Percentiles rank a stretch among this genome's conserved stretches.
Evolutionary conservation across 2,329 filamentous ascomycete species (phyloP).

Genomic region (Geosmithia flava): DNA sequence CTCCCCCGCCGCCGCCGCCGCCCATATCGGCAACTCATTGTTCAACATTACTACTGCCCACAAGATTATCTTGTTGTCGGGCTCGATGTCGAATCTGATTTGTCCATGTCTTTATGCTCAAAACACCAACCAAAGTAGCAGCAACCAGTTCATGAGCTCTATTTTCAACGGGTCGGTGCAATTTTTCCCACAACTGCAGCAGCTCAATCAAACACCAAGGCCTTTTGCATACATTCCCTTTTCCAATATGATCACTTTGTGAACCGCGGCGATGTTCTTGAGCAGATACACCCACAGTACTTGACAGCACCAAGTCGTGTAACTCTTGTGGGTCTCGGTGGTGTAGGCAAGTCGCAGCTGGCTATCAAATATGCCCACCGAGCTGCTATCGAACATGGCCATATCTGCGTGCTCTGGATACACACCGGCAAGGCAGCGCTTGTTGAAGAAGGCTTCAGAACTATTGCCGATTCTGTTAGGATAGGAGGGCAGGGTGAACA

Average conservation of each 20-base stretch:
- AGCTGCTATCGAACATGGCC: not conserved
- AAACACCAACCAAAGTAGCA: too few relatives aligned
- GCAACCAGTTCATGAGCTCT: too few relatives aligned
- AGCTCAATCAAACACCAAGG: too few relatives aligned
- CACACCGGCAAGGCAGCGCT: slow-evolving; percentile 15
- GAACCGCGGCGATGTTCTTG: not conserved
- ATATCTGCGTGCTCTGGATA: slow-evolving; percentile 19
- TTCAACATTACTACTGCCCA: too few relatives aligned
- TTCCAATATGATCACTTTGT: not conserved
- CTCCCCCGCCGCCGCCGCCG: too few relatives aligned
- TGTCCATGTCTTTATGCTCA: too few relatives aligned
- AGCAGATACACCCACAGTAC: not conserved
- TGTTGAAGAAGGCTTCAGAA: slow-evolving; percentile 17
- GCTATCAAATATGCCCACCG: slow-evolving; percentile 1
- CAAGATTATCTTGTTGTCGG: too few relatives aligned
- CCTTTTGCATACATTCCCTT: not conserved
- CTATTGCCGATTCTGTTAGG: slow-evolving; percentile 16
- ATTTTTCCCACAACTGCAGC: too few relatives aligned
- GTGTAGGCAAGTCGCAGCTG: slow-evolving; percentile 1
- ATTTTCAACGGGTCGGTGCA: too few relatives aligned
- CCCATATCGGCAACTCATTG: too few relatives aligned
- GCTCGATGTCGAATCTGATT: too few relatives aligned
- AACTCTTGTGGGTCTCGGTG: slow-evolving; percentile 1
- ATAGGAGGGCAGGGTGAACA: slow-evolving; percentile 12
- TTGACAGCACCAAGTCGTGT: not conserved